Conservation (phyloP, 2,329 filamentous ascomycete species). For the Ophiocordyceps camponoti-saundersi region DNA sequence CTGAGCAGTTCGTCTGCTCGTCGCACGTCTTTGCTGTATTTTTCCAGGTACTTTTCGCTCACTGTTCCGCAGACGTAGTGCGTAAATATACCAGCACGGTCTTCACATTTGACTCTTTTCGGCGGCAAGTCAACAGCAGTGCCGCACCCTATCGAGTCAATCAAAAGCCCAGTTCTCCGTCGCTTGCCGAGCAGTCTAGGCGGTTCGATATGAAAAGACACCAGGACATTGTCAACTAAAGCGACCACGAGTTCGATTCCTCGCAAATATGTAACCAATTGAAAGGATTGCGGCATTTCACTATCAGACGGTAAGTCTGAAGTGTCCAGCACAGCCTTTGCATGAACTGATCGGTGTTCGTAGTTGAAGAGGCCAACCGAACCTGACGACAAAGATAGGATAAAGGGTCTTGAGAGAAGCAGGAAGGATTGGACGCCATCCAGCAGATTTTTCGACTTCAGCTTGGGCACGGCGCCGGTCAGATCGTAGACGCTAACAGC, state of each 20-base stretch:
- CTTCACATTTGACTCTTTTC: slow-evolving; percentile 16
- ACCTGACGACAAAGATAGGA: slow-evolving; percentile 41
- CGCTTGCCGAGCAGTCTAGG: slow-evolving; percentile 38
- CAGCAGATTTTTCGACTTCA: slow-evolving; percentile 35
- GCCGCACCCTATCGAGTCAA: slow-evolving; percentile 58
- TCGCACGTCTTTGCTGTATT: slow-evolving; percentile 25
- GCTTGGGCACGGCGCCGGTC: slow-evolving; percentile 41
- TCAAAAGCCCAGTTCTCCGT: slow-evolving; percentile 45
- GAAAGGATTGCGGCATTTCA: slow-evolving; percentile 18
- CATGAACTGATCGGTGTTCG: slow-evolving; percentile 45
- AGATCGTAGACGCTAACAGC: slow-evolving; percentile 46
- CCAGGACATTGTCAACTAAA: slow-evolving; percentile 42
- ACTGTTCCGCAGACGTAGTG: slow-evolving; percentile 29
- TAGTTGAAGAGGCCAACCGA: slow-evolving; percentile 51
- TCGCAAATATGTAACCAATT: slow-evolving; percentile 43
- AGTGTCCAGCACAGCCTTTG: slow-evolving; percentile 26
- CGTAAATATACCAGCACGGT: slow-evolving; percentile 15
- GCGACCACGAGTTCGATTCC: slow-evolving; percentile 51
- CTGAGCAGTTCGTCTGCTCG: slow-evolving; percentile 30
- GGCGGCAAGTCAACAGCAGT: slow-evolving; percentile 19
- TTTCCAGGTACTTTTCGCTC: slow-evolving; percentile 29
- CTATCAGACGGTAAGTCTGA: slow-evolving; percentile 19
- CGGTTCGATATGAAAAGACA: slow-evolving; percentile 53
- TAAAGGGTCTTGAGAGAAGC: slow-evolving; percentile 47
- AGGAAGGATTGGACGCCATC: slow-evolving; percentile 43